Conservation (phyloP, 495 filamentous ascomycete genomes). For the Usnea hakonensis region DNA sequence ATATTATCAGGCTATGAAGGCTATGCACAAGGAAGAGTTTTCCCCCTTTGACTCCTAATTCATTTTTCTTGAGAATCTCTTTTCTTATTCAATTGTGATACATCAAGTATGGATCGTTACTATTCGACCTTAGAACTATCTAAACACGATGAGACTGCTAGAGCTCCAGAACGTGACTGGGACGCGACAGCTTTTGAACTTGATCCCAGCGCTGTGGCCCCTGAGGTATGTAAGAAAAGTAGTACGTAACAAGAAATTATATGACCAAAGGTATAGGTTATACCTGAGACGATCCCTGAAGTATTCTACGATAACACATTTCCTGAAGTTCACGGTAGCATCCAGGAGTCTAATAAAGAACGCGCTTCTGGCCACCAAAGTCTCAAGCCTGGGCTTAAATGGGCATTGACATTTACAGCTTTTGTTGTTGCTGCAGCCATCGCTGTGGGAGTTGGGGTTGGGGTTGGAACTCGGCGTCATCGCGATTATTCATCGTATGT, state of each 20-base stretch:
- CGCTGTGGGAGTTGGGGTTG: background rate
- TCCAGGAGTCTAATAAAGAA: background rate
- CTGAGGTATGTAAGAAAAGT: no score
- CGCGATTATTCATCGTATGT: background rate
- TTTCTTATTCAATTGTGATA: background rate
- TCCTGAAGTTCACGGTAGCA: background rate
- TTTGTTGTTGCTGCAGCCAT: background rate
- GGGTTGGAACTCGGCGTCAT: background rate
- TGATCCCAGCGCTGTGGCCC: no score
- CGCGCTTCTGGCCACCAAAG: no score
- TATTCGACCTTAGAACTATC: no score
- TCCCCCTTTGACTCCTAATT: background rate
- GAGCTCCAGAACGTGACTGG: no score
- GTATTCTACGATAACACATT: background rate
- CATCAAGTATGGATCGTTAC: no score
- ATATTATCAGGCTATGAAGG: background rate
- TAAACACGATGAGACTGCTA: no score
- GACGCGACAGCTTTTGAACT: no score
- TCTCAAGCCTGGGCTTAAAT: background rate
- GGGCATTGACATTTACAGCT: background rate
- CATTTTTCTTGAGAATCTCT: background rate
- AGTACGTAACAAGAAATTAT: no score
- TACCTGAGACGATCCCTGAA: background rate
- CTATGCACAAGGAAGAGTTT: background rate
- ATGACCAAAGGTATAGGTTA: no score